These are phyloP conservation scores for Ramaria sp. DNA, from an alignment of 768 basidiomycete genomes.

Conservation along the genomic window DNA sequence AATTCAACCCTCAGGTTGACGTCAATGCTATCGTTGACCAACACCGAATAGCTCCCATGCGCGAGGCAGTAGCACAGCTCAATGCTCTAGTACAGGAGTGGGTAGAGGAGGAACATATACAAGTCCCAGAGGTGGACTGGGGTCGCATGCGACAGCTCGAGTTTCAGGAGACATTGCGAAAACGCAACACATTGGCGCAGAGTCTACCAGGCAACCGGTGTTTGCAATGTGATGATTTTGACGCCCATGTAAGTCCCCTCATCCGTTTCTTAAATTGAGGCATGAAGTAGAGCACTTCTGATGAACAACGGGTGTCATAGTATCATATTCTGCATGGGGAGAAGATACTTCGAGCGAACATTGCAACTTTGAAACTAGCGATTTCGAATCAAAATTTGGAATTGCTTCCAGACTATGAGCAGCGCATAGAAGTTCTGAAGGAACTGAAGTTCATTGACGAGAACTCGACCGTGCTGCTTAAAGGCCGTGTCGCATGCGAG, in stretches of 20 bases:
- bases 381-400: conserved; percentile 97
- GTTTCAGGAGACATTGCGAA: conserved; percentile 74
- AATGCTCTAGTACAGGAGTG: conserved; percentile 46
- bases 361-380: conserved; percentile 68
- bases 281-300: conserved; percentile 9
- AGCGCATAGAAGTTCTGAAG: conserved; percentile 81
- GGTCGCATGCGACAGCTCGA: conserved; percentile 71
- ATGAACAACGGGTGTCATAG: conserved; percentile 29
- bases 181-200: conserved; percentile 39
- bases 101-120: conserved; percentile 21
- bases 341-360: conserved; percentile 60
- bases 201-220: conserved; percentile 38
- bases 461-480: conserved; percentile 88
- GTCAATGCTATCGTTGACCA: conserved; percentile 55
- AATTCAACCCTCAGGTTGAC: conserved; percentile 42
- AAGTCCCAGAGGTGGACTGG: conserved; percentile 79
- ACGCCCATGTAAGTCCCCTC: conserved; percentile 52
- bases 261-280: too few relatives aligned
- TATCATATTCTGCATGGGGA: conserved; percentile 67
- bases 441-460: conserved; percentile 91
- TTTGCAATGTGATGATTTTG: conserved; percentile 53
- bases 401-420: conserved; percentile 93
- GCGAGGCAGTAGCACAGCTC: conserved; percentile 41
- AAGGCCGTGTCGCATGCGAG: conserved; percentile 97
- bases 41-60: conserved; percentile 51